A percentile compares a stretch with the other conserved stretches of the same genome.
Conservation (phyloP, 2,329 filamentous ascomycete species). For the Penicillium sp. region DNA sequence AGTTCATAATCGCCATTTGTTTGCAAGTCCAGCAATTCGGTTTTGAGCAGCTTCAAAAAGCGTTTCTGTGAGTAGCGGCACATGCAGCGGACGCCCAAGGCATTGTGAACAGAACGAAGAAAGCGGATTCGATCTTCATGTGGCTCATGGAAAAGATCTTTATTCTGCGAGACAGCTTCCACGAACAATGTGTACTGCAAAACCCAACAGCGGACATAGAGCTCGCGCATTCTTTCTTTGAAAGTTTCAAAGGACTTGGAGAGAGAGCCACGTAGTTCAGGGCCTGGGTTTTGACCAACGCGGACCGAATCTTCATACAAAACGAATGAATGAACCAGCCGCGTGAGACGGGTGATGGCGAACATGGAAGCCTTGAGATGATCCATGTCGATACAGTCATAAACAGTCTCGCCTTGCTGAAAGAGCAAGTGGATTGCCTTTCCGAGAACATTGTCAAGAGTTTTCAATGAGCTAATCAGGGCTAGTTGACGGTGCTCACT, state of each 20-base stretch:
- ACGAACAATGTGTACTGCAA: slow-evolving; percentile 76
- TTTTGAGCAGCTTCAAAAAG: slow-evolving; percentile 82
- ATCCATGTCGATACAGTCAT: slow-evolving; percentile 76
- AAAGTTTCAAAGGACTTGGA: slow-evolving; percentile 43
- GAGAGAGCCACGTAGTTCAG: slow-evolving; percentile 49
- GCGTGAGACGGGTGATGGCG: slow-evolving; percentile 64
- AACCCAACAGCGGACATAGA: slow-evolving; percentile 83
- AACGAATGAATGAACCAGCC: slow-evolving; percentile 70
- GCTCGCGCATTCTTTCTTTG: slow-evolving; percentile 70
- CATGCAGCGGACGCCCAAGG: slow-evolving; percentile 73
- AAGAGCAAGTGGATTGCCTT: slow-evolving; percentile 64
- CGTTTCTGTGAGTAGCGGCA: slow-evolving; percentile 81
- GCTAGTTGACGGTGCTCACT: slow-evolving; percentile 61
- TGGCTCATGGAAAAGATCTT: slow-evolving; percentile 57
- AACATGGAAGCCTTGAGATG: slow-evolving; percentile 69
- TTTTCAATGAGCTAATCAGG: slow-evolving; percentile 70
- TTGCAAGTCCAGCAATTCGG: slow-evolving; percentile 71
- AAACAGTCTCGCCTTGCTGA: slow-evolving; percentile 58
- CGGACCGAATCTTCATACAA: slow-evolving; percentile 82
- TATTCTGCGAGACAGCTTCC: slow-evolving; percentile 64
- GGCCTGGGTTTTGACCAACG: slow-evolving; percentile 62
- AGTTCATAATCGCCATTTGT: slow-evolving; percentile 76
- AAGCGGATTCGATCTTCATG: slow-evolving; percentile 72
- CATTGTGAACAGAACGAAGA: slow-evolving; percentile 74
- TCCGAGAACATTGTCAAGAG: slow-evolving; percentile 69